Percentiles rank a stretch among this genome's conserved stretches.
Conservation (phyloP, 495 filamentous ascomycete species). For the Aspergillus hancockii region DNA sequence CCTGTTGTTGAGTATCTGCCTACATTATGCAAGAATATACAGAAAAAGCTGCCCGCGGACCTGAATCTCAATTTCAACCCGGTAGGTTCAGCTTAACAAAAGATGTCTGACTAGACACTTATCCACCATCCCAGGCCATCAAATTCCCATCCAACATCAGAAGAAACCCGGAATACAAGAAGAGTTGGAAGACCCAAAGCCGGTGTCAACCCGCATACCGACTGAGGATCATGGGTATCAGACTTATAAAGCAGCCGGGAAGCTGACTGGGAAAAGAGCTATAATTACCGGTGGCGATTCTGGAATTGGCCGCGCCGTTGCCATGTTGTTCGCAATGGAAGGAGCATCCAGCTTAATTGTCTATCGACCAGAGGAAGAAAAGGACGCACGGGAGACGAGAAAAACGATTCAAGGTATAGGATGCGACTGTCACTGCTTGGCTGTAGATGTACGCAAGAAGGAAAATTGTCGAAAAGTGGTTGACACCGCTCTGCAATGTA, state of each 20-base stretch:
- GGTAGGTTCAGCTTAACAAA: slow-evolving; percentile 12
- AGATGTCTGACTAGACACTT: neutral
- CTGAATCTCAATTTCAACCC: slow-evolving; percentile 18
- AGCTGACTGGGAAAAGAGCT: slow-evolving; percentile 72
- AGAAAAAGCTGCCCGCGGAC: slow-evolving; percentile 4
- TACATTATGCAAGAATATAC: slow-evolving; percentile 14
- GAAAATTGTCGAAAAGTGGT: slow-evolving; percentile 72
- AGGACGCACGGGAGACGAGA: slow-evolving; percentile 75
- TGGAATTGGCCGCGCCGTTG: slow-evolving; percentile 77
- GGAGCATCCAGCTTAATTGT: slow-evolving; percentile 74
- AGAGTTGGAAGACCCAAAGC: slow-evolving; percentile 62
- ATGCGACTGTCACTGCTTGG: slow-evolving; percentile 57
- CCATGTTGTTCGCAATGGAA: slow-evolving; percentile 81
- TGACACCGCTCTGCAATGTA: slow-evolving; percentile 59
- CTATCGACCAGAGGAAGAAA: slow-evolving; percentile 75
- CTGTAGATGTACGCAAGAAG: slow-evolving; percentile 61
- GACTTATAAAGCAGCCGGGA: slow-evolving; percentile 76
- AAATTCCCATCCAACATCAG: slow-evolving; percentile 68
- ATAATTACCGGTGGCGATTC: slow-evolving; percentile 84
- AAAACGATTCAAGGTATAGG: slow-evolving; percentile 65
- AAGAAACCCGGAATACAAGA: slow-evolving; percentile 66
- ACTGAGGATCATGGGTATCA: slow-evolving; percentile 69
- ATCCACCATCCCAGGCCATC: slow-evolving; percentile 53
- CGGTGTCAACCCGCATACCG: slow-evolving; percentile 66
- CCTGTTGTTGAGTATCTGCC: no score